These are phyloP conservation scores for Pelargonium myrrhifolium DNA, from an alignment of 441 rosid species.

Conservation along the genomic window DNA sequence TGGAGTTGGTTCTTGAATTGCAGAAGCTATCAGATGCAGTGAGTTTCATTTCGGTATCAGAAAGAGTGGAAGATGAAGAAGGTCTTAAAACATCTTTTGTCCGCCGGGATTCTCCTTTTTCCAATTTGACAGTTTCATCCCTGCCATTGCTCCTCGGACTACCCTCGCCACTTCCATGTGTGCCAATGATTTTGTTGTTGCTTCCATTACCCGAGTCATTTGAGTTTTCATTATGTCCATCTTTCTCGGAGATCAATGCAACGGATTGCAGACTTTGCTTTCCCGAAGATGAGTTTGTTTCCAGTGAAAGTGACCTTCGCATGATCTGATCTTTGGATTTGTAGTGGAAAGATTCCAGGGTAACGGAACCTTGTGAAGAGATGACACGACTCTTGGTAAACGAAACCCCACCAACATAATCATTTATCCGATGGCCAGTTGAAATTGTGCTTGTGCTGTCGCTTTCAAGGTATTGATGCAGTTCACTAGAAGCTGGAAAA, in stretches of 20 bases:
- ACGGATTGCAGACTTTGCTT: neutral
- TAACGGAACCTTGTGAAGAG: neutral
- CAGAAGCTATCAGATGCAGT: neutral
- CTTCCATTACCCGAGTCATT: conserved; percentile 5
- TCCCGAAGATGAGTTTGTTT: neutral
- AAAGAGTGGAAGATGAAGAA: neutral
- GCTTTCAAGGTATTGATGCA: neutral
- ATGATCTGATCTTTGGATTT: neutral
- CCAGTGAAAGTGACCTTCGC: neutral
- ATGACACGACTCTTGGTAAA: neutral
- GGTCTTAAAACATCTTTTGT: neutral
- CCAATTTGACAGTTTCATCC: neutral
- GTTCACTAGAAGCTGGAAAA: neutral
- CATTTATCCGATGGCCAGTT: neutral
- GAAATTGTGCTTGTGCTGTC: conserved; percentile 2
- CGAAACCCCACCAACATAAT: neutral
- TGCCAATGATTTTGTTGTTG: neutral
- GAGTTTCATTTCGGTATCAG: neutral
- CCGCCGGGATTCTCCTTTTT: neutral
- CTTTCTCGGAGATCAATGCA: neutral
- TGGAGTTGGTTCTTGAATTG: neutral
- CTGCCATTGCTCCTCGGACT: neutral
- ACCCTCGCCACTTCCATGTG: neutral
- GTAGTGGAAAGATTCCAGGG: neutral
- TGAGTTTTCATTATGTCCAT: neutral